Evolutionary conservation across 768 basidiomycete species (phyloP).

Genomic region (Russula abietina): DNA sequence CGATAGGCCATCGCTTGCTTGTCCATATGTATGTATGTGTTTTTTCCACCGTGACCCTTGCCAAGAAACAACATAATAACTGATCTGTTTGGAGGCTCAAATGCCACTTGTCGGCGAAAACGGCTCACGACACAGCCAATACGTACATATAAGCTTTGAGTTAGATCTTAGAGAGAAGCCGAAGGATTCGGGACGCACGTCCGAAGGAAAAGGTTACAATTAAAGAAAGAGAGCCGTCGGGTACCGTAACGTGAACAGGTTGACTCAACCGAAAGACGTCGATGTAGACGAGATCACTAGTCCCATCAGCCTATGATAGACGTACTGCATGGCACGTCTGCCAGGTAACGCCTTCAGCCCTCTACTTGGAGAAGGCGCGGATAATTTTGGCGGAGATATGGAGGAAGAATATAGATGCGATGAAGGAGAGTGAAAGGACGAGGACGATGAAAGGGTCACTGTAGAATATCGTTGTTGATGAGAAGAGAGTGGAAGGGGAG

Average conservation of each 20-base stretch:
- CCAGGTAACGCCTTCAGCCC: not conserved
- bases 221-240: not conserved
- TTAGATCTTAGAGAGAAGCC: not conserved
- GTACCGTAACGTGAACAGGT: conserved; percentile 5
- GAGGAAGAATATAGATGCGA: conserved; percentile 97
- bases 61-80: not conserved
- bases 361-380: conserved; percentile 59
- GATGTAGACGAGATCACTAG: not conserved
- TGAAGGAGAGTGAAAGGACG: conserved; percentile 94
- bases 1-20: not conserved
- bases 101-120: conserved; percentile 9
- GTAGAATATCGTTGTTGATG: not conserved
- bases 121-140: not conserved
- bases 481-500: not conserved
- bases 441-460: conserved; percentile 98
- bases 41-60: not conserved
- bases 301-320: not conserved
- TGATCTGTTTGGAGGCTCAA: conserved; percentile 12
- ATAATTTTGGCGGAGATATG: conserved; percentile 96
- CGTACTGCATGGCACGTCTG: not conserved
- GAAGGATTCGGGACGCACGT: not conserved
- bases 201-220: not conserved
- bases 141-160: not conserved
- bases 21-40: not conserved
- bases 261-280: not conserved